Conservation (phyloP, 495 filamentous ascomycete genomes). For the Tuber indicum region DNA sequence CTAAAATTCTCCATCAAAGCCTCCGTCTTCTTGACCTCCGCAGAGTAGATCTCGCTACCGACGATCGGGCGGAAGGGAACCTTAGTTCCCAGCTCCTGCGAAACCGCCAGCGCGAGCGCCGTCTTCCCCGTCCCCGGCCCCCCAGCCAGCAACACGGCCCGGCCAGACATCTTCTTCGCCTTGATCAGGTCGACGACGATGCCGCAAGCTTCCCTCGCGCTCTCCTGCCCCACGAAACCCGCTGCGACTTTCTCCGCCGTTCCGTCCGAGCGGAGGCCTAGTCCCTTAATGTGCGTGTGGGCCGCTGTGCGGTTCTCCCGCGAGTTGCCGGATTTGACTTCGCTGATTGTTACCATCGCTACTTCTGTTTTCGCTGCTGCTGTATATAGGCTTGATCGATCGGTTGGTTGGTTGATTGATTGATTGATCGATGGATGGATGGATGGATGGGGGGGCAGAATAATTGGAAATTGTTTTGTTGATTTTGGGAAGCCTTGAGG, state of each 20-base stretch:
- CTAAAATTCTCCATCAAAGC: constrained; percentile 98
- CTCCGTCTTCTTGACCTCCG: constrained; percentile 98
- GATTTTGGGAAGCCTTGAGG: not conserved
- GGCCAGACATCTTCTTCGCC: constrained; percentile 92
- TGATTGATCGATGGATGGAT: not conserved
- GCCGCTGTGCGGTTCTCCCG: constrained; percentile 93
- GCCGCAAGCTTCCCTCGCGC: constrained; percentile 89
- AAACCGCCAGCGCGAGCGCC: constrained; percentile 85
- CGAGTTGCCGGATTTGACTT: constrained; percentile 80
- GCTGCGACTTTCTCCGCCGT: constrained; percentile 66
- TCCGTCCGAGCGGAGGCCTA: constrained; percentile 77
- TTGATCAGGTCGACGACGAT: constrained; percentile 91
- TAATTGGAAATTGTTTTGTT: not conserved
- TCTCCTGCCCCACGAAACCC: constrained; percentile 82
- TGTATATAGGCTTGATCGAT: not conserved
- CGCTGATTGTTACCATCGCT: constrained; percentile 86
- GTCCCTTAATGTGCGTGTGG: constrained; percentile 93
- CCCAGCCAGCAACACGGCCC: constrained; percentile 88
- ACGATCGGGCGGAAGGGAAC: constrained; percentile 97
- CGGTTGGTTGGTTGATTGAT: not conserved
- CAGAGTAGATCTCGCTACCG: constrained; percentile 91
- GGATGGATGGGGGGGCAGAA: not conserved
- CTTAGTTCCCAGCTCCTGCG: constrained; percentile 91
- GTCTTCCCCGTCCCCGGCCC: constrained; percentile 94
- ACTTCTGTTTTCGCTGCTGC: not conserved